Percentiles rank a stretch among this genome's conserved stretches.
Evolutionary conservation across 805 yeast genomes (phyloP).

Genomic region (Scheffersomyces spartinae): DNA sequence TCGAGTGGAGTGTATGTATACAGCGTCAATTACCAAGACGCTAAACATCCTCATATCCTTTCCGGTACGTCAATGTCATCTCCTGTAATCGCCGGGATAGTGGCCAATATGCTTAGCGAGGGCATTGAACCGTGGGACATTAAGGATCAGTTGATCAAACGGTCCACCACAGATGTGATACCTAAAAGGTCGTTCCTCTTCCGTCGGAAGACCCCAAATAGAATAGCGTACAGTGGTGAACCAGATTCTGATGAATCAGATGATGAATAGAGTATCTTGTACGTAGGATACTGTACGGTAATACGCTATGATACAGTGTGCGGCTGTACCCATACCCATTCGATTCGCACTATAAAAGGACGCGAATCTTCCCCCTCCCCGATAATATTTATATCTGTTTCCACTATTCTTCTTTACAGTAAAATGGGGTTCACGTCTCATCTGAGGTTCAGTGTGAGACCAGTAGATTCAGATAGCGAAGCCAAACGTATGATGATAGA

Average conservation of each 20-base stretch:
- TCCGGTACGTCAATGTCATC: constrained; percentile 82
- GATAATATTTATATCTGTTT: too few species aligned
- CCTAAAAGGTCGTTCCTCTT: constrained; percentile 32
- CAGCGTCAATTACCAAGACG: constrained; percentile 35
- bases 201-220: constrained; percentile 50
- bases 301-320: too few species aligned
- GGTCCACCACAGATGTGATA: constrained; percentile 38
- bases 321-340: too few species aligned
- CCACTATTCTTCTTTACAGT: too few species aligned
- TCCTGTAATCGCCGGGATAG: constrained; percentile 61
- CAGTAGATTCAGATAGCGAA: too few species aligned
- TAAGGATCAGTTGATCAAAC: constrained; percentile 26
- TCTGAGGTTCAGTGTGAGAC: too few species aligned
- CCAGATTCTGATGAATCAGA: constrained; percentile 7
- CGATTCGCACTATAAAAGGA: too few species aligned
- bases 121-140: constrained; percentile 37
- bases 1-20: constrained; percentile 69
- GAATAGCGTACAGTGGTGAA: constrained; percentile 30
- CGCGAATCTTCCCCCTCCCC: too few species aligned
- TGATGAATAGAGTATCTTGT: too few species aligned
- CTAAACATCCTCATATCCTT: constrained; percentile 19
- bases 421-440: too few species aligned
- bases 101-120: constrained; percentile 40
- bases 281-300: too few species aligned
- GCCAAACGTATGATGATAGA: too few species aligned